Percentiles rank a stretch among this genome's conserved stretches.
phyloP scores from a whole-genome alignment of 169 alveolate species.

The Cryptosporidium meleagridis region DNA sequence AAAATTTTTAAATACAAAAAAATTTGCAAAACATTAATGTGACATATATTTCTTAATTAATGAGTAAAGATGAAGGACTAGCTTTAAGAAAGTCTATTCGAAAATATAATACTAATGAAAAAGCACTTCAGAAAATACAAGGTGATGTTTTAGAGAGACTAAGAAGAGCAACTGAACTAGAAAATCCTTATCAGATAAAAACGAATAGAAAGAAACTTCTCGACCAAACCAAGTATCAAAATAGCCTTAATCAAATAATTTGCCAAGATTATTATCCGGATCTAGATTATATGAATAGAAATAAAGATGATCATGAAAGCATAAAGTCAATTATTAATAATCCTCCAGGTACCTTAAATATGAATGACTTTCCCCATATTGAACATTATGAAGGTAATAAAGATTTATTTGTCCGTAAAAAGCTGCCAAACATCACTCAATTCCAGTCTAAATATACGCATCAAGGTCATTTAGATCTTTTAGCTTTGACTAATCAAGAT shows the following conservation, averaged over 20 bases:
- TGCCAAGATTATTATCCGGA: conserved; percentile 49
- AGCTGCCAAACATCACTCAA: conserved; percentile 1
- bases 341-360: conserved; percentile 49
- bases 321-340: neutral
- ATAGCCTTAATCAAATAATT: neutral
- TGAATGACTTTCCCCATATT: neutral
- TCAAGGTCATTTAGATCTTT: conserved; percentile 6
- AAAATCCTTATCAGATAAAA: conserved; percentile 5
- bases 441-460: conserved; percentile 50
- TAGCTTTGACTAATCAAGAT: neutral
- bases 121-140: neutral
- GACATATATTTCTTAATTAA: neutral
- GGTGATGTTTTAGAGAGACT: conserved; percentile 14
- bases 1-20: neutral
- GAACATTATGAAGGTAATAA: neutral
- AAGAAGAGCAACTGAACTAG: conserved; percentile 33
- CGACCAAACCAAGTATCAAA: neutral
- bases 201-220: neutral
- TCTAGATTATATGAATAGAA: conserved; percentile 34
- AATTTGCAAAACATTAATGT: neutral
- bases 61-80: neutral
- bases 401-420: neutral
- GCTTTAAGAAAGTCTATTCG: neutral
- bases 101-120: neutral
- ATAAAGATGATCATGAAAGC: neutral